Conservation (phyloP, 495 filamentous ascomycete species). For the Penicillium cinerascens region DNA sequence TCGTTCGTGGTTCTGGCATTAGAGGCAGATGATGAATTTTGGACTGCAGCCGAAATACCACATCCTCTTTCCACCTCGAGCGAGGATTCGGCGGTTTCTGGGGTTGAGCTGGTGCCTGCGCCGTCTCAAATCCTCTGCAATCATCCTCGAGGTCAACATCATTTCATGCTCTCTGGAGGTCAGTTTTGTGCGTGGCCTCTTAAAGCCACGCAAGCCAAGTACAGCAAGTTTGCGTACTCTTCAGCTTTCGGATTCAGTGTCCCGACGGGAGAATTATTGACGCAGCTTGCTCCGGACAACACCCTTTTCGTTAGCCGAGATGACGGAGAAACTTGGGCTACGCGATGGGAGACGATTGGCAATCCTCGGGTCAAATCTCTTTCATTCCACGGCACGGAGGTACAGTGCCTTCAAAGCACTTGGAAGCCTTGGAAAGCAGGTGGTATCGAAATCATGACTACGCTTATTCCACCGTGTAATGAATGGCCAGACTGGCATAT, state of each 20-base stretch:
- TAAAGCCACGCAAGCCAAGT: constrained; percentile 71
- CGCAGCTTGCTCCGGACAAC: constrained; percentile 13
- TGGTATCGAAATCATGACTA: constrained; percentile 8
- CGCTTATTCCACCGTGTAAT: constrained; percentile 10
- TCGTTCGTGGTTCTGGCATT: constrained; percentile 66
- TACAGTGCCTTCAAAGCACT: neutral
- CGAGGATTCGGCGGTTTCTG: too few relatives aligned
- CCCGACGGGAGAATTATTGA: constrained; percentile 8
- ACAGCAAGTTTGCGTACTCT: constrained; percentile 68
- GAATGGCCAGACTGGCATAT: constrained; percentile 17
- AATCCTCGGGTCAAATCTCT: neutral
- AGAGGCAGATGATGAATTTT: constrained; percentile 62
- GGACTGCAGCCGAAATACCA: constrained; percentile 45
- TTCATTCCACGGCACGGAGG: neutral
- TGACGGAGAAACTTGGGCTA: constrained; percentile 13
- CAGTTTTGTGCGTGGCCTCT: constrained; percentile 44
- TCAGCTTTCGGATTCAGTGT: constrained; percentile 58
- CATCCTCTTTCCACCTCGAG: constrained; percentile 1
- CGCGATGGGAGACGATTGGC: constrained; percentile 5
- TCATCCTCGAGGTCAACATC: constrained; percentile 7
- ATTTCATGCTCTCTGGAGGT: constrained; percentile 11
- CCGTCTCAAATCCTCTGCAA: constrained; percentile 13
- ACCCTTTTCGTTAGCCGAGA: constrained; percentile 10
- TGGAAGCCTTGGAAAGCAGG: constrained; percentile 13
- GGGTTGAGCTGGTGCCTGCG: constrained; percentile 3